These are phyloP conservation scores for Curvularia lunata DNA, from an alignment of 2,329 filamentous ascomycete species.

Conservation along the genomic window DNA sequence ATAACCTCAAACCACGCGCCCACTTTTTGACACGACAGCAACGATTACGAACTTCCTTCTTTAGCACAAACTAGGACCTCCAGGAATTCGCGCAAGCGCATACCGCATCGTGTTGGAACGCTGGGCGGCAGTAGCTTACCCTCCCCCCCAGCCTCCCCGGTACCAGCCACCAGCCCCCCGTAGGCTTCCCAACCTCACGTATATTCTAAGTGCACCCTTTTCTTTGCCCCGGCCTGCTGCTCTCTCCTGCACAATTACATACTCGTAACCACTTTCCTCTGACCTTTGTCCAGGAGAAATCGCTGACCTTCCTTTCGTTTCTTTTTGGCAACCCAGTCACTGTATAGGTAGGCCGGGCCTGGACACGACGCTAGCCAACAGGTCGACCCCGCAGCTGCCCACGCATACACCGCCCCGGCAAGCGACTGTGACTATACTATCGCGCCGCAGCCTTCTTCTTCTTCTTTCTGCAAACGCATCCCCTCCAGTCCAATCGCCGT, in stretches of 20 bases:
- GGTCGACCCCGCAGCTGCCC: conserved; percentile 24
- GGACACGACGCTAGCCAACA: conserved; percentile 22
- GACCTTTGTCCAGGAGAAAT: conserved; percentile 1
- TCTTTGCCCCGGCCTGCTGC: conserved; percentile 29
- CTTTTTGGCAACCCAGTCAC: conserved; percentile 8
- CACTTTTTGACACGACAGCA: conserved; percentile 12
- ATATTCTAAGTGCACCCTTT: conserved; percentile 42
- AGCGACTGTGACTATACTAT: conserved; percentile 6
- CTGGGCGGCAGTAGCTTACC: conserved; percentile 12
- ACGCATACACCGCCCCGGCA: conserved; percentile 26
- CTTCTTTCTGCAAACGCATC: conserved; percentile 14
- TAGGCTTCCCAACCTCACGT: conserved; percentile 33
- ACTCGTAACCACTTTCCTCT: conserved; percentile 11
- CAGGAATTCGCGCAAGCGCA: conserved; percentile 15
- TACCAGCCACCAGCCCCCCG: conserved; percentile 18
- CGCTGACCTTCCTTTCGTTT: conserved; percentile 20
- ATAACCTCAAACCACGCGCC: conserved; percentile 5
- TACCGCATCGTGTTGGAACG: conserved; percentile 11
- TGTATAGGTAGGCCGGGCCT: background rate
- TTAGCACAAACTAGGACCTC: conserved; percentile 5
- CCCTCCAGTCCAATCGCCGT: conserved; percentile 15
- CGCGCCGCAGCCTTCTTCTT: conserved; percentile 4
- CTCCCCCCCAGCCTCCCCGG: conserved; percentile 17
- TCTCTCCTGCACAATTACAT: conserved; percentile 24
- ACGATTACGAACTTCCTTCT: conserved; percentile 5